These are phyloP conservation scores for Lonicera japonica DNA, from an alignment of 129 eudicot species.

Conservation along the genomic window DNA sequence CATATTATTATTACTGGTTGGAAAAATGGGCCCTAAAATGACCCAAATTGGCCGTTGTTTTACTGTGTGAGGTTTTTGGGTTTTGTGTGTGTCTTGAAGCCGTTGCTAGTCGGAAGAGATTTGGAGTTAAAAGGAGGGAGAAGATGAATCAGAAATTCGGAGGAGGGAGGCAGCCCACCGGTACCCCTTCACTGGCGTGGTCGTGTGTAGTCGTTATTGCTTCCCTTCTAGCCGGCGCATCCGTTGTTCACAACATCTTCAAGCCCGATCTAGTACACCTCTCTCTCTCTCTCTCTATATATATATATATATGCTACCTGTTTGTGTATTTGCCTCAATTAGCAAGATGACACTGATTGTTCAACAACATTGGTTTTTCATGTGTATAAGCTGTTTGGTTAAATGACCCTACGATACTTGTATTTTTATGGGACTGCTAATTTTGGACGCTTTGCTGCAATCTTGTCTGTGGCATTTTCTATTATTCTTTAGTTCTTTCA, in stretches of 20 bases:
- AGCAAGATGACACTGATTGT: neutral
- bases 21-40: too few species aligned
- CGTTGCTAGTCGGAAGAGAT: neutral
- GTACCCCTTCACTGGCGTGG: constrained; percentile 53
- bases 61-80: too few species aligned
- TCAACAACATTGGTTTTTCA: neutral
- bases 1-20: too few species aligned
- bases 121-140: neutral
- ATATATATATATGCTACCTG: too few species aligned
- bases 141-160: constrained; percentile 47
- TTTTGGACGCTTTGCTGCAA: neutral
- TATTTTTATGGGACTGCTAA: too few species aligned
- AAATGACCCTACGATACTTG: constrained; percentile 5
- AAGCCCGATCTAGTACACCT: constrained; percentile 46
- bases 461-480: neutral
- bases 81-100: too few species aligned
- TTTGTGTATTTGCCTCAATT: too few species aligned
- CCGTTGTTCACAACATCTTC: constrained; percentile 49
- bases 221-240: constrained; percentile 57
- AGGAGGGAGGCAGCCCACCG: constrained; percentile 30
- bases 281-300: neutral
- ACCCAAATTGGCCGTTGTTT: too few species aligned
- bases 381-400: neutral
- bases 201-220: constrained; percentile 42
- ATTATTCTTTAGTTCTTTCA: neutral